Evolutionary conservation across 2,329 filamentous ascomycete species (phyloP), one percentile per base, ranked within the genome.

Genomic region (Furcasterigmium furcatum): DNA sequence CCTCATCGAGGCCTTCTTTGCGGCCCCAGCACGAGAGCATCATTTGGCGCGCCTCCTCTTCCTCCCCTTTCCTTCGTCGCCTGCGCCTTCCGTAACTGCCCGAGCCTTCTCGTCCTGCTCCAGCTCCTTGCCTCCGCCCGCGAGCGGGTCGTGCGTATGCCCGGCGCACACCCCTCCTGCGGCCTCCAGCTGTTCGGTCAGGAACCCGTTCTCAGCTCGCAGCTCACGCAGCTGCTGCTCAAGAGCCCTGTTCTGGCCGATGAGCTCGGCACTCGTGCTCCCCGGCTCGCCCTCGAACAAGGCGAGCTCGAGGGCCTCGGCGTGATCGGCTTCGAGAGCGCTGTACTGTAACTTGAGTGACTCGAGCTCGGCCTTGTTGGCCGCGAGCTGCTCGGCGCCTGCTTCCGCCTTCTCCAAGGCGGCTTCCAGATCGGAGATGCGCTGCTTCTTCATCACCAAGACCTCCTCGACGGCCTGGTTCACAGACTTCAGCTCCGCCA

Each of bases 391-490:
- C n/a, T n/a, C n/a, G n/a, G n/a, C n/a, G 19, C 21, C 19, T 7
- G 2, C 21, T 5, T 21, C 24, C 18, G 5, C 36, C 36, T 38
- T 22, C 19, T 21, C 8, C n/a, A n/a, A n/a, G 19, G 5, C 20
- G 36, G 36, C 14, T 14, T 38, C 36, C 8, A 38, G 36, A 8
- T 38, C 36, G 19, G 5, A n/a, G 36, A 38, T 38, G 36, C 36
- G 36, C 36, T 38, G 36, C 36, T 38, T 22, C 6, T 38, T 38
- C 36, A 38, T 38, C 36, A 38, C 36, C 19, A 38, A 38, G 36
- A 38, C 36, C 18, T 18, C 36, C 14, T 38, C 20, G 18, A 22
- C 20, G 5, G 18, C 36, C 19, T 38, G 36, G n/a, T 39, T 9
- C 24, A 29, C 25, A 8, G 25, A 8, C 25, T 29, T 29, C 13